phyloP scores from a whole-genome alignment of 352 stramenopile genomes.

The Phytopythium chamaehyphon region DNA sequence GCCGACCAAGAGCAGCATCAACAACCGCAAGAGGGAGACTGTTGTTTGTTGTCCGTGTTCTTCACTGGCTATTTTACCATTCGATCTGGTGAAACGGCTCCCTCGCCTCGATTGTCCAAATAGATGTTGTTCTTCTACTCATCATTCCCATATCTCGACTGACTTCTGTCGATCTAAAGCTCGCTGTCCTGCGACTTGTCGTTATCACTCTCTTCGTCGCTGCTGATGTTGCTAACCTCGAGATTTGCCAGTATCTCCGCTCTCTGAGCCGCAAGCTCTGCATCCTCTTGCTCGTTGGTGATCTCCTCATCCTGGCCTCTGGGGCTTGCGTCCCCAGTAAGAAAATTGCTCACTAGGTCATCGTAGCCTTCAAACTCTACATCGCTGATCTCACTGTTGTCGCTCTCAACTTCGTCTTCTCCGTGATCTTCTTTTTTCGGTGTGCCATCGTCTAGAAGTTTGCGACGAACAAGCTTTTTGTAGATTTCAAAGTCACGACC shows the following conservation, averaged over 20 bases:
- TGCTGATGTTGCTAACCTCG: slow-evolving; percentile 43
- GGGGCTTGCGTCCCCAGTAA: neutral
- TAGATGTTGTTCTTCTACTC: slow-evolving; percentile 19
- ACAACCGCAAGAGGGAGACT: slow-evolving; percentile 1
- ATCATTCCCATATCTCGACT: neutral
- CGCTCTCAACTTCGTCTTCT: slow-evolving; percentile 11
- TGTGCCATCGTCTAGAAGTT: slow-evolving; percentile 26
- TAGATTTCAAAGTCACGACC: slow-evolving; percentile 59
- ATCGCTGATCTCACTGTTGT: slow-evolving; percentile 80
- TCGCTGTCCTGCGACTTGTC: slow-evolving; percentile 61
- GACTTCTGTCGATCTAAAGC: slow-evolving; percentile 21
- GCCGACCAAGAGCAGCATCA: slow-evolving; percentile 3
- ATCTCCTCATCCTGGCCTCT: slow-evolving; percentile 18
- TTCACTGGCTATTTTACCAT: slow-evolving; percentile 7
- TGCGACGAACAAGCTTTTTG: slow-evolving; percentile 40
- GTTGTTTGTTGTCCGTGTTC: slow-evolving; percentile 9
- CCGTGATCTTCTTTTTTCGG: slow-evolving; percentile 20
- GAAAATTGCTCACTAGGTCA: slow-evolving; percentile 37
- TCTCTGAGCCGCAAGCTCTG: slow-evolving; percentile 12
- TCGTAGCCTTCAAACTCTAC: slow-evolving; percentile 65
- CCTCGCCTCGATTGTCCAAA: slow-evolving; percentile 16
- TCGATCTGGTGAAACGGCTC: neutral
- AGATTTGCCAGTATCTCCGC: slow-evolving; percentile 22
- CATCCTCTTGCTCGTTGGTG: slow-evolving; percentile 16
- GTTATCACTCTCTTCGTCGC: slow-evolving; percentile 23